Evolutionary conservation across 257 asterid species (phyloP).

Genomic region (Forsythia suspensa): DNA sequence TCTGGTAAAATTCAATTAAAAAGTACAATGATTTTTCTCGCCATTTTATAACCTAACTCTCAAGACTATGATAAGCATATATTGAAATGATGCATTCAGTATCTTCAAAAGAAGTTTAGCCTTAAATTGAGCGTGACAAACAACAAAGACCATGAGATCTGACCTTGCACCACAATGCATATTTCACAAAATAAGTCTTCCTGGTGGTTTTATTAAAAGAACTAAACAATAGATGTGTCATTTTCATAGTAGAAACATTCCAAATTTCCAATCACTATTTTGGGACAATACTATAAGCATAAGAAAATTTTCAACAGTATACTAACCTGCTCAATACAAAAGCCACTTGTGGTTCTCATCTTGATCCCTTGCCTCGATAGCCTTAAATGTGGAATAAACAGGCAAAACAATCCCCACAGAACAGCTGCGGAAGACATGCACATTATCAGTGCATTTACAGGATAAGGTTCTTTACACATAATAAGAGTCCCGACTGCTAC

Average conservation of each 20-base stretch:
- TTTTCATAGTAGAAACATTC: background rate
- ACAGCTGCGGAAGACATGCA: constrained; percentile 53
- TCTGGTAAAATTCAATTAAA: background rate
- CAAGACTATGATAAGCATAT: background rate
- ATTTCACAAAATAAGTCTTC: background rate
- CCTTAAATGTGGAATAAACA: constrained; percentile 93
- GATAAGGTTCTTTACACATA: background rate
- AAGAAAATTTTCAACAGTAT: constrained; percentile 1
- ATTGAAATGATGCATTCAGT: background rate
- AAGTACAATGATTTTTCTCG: background rate
- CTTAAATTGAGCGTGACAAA: constrained; percentile 9
- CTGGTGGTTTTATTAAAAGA: background rate
- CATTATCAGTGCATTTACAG: constrained; percentile 11
- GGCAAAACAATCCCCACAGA: constrained; percentile 88
- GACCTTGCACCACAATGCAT: background rate
- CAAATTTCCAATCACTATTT: background rate
- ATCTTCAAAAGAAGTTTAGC: constrained; percentile 4
- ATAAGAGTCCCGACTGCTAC: background rate
- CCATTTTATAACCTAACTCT: background rate
- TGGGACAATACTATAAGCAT: background rate
- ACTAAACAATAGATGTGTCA: background rate
- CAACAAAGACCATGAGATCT: background rate
- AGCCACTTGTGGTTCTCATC: constrained; percentile 87
- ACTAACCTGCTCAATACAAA: constrained; percentile 89
- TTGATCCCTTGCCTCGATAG: constrained; percentile 72